phyloP scores from a whole-genome alignment of 805 yeast species.

The Kazachstania psychrophila region DNA sequence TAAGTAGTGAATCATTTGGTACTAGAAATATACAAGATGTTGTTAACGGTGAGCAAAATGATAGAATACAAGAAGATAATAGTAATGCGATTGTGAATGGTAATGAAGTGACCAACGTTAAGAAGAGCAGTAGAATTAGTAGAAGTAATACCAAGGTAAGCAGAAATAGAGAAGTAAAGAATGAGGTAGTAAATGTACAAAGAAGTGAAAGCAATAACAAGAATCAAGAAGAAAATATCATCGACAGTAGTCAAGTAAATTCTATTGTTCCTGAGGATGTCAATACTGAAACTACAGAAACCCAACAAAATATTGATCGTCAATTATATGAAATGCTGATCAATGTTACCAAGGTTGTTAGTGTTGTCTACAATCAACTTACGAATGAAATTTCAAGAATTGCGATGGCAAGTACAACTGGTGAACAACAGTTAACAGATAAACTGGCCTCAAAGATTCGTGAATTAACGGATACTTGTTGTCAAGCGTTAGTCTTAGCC shows the following conservation, averaged over 20 bases:
- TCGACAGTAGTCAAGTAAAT: background rate
- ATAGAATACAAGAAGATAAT: too few relatives aligned
- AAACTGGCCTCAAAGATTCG: constrained; percentile 49
- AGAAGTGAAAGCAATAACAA: background rate
- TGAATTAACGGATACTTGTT: constrained; percentile 69
- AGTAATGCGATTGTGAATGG: too few relatives aligned
- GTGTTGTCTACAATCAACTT: constrained; percentile 66
- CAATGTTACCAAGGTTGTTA: constrained; percentile 58
- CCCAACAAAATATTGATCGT: constrained; percentile 48
- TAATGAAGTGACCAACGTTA: too few relatives aligned
- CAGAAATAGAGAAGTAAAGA: too few relatives aligned
- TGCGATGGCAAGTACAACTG: constrained; percentile 44
- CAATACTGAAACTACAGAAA: constrained; percentile 11
- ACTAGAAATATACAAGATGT: too few relatives aligned
- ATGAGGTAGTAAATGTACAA: background rate
- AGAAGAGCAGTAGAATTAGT: too few relatives aligned
- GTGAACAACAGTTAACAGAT: constrained; percentile 30
- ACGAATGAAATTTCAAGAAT: constrained; percentile 58
- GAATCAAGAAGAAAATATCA: background rate
- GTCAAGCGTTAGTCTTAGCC: constrained; percentile 74
- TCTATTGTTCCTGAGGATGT: background rate
- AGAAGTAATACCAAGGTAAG: too few relatives aligned
- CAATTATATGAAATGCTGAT: constrained; percentile 57
- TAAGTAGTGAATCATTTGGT: too few relatives aligned
- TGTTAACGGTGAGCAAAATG: too few relatives aligned